Percentiles rank a stretch among this genome's conserved stretches.
Evolutionary conservation across 495 filamentous ascomycete species (phyloP).

Genomic region (Penicillium egyptiacum): DNA sequence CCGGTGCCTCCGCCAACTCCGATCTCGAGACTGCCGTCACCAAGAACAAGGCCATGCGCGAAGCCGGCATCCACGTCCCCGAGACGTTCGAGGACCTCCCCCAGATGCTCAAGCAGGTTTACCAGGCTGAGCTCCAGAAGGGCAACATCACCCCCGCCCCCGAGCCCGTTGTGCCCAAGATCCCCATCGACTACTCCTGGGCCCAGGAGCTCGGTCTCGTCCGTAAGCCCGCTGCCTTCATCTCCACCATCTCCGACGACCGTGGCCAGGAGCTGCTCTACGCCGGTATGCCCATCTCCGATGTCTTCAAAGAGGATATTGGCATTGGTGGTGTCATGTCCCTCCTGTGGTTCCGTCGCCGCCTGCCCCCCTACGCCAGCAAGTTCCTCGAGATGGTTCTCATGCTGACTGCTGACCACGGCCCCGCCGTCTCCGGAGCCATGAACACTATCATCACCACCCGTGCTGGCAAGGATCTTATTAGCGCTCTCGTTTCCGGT

Average conservation of each 20-base stretch:
- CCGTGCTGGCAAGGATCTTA: constrained; percentile 96
- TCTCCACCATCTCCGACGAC: constrained; percentile 99
- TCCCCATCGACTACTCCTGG: constrained; percentile 99
- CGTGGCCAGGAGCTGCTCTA: constrained; percentile 99
- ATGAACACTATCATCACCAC: constrained; percentile 99
- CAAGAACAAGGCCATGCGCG: constrained; percentile 96
- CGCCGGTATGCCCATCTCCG: constrained; percentile 98
- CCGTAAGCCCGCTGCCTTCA: constrained; percentile 99
- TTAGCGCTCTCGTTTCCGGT: constrained; percentile 91
- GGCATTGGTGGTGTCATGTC: constrained; percentile 99
- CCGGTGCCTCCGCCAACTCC: constrained; percentile 97
- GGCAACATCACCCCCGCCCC: constrained; percentile 80
- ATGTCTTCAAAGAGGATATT: constrained; percentile 98
- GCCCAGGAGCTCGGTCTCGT: constrained; percentile 98
- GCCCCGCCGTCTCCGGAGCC: constrained; percentile 96
- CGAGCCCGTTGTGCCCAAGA: constrained; percentile 95
- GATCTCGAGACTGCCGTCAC: constrained; percentile 92
- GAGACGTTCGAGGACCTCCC: constrained; percentile 98
- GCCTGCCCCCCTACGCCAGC: constrained; percentile 91
- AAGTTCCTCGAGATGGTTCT: constrained; percentile 99
- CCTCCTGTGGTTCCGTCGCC: constrained; percentile 98
- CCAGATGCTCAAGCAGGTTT: constrained; percentile 68
- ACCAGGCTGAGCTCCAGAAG: constrained; percentile 77
- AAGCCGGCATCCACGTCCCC: constrained; percentile 91
- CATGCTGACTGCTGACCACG: constrained; percentile 99